Evolutionary conservation across 2,329 filamentous ascomycete genomes (phyloP), one percentile per base, ranked within the genome.

Genomic region (Scedosporium apiospermum): DNA sequence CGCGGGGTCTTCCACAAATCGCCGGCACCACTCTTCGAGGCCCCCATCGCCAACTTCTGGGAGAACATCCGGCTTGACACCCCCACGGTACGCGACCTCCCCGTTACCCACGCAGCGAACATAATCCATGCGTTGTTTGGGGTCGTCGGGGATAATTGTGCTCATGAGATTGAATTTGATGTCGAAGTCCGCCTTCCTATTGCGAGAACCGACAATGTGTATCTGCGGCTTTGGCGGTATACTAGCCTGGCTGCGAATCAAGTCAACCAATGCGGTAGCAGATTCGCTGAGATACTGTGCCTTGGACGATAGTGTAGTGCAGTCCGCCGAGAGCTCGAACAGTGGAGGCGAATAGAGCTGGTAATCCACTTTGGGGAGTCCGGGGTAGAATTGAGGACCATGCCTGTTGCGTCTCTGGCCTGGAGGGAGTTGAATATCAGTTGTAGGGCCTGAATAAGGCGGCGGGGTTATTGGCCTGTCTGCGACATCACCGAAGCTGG

Each of bases 201-300:
- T 72, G 34, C 77, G 76, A 38, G 71, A 77, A 55, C 82, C 82
- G 3, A 72, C 72, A 61, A 85, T 76, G 61, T 78, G 75, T 23
- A 85, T 75, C 65, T 80, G 75, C 0, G 79, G 81, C 67, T 85
- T 85, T 6, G 82, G 82, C 21, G 82, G 82, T 0, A 85, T 73
- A 1, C 77, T 77, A 14, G 80, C 77, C 62, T 83, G 78, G 38
- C 72, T 68, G 42, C 78, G 77, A 27, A 85, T 68, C 23, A 84
- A 72, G 3, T 76, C 70, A 4, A 76, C 71, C 41, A 85, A 73
- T 5, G 78, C 79, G 14, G 70, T 68, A 27, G 75, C 74, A 62
- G 78, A 78, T 63, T 73, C 72, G 4, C 79, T 81, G 3, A 84
- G 73, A 66, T 80, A 77, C n/a, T 76, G 75, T 1, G 78, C 77